A percentile compares a stretch with the other conserved stretches of the same genome.
phyloP scores from a whole-genome alignment of 2,329 filamentous ascomycete genomes.

The Trichoderma sp. region DNA sequence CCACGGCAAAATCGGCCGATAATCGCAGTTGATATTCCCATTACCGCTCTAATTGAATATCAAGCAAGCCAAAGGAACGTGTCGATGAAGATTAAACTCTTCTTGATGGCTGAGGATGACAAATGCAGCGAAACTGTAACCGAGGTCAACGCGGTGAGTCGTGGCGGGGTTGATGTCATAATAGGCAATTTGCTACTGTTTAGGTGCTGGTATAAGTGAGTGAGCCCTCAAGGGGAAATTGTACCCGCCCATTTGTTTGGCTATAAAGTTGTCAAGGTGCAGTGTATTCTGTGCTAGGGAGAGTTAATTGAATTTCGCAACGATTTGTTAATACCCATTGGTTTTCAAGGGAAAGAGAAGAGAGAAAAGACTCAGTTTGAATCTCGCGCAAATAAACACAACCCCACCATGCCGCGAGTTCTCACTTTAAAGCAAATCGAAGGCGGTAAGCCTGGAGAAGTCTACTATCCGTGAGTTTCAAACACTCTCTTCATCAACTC shows the following conservation, averaged over 20 bases:
- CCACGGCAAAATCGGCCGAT: background rate
- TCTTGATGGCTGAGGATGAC: background rate
- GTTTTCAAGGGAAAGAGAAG: background rate
- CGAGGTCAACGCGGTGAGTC: conserved; percentile 7
- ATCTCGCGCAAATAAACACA: background rate
- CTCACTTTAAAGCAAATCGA: conserved; percentile 68
- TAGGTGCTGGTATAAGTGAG: background rate
- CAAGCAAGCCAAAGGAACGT: background rate
- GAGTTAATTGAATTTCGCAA: background rate
- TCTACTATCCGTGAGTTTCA: conserved; percentile 70
- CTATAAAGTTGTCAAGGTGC: background rate
- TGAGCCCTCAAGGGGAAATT: background rate
- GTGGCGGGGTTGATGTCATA: conserved; percentile 17
- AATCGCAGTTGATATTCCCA: no score
- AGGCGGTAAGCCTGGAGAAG: conserved; percentile 76
- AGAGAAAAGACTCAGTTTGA: background rate
- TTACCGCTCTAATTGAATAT: background rate
- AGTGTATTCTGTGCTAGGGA: background rate
- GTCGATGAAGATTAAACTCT: background rate
- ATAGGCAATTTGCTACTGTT: background rate
- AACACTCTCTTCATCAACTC: background rate
- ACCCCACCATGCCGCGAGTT: conserved; percentile 48
- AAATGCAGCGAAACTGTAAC: conserved; percentile 1
- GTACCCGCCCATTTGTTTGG: background rate
- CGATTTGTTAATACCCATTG: background rate